These are phyloP conservation scores for Fusarium chuoi DNA, from an alignment of 2,329 filamentous ascomycete species.

Conservation along the genomic window DNA sequence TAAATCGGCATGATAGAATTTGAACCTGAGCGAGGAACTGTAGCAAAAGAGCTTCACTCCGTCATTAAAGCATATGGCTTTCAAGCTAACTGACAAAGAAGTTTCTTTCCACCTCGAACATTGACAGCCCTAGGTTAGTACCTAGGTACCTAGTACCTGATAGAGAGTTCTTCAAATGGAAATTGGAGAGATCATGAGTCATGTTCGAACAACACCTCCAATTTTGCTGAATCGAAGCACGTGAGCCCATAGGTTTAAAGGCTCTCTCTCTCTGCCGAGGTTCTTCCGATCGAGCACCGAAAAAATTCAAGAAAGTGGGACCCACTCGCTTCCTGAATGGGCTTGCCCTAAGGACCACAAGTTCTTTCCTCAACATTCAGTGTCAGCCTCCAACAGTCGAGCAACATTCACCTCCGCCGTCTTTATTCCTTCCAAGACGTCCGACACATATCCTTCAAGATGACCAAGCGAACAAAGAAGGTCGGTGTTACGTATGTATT, in stretches of 20 bases:
- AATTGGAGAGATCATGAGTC: constrained; percentile 12
- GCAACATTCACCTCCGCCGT: constrained; percentile 47
- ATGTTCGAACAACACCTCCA: background rate
- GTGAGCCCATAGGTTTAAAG: background rate
- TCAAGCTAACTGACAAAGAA: background rate
- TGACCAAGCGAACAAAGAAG: constrained; percentile 97
- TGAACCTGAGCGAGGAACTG: background rate
- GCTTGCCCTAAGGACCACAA: constrained; percentile 56
- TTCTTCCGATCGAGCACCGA: constrained; percentile 56
- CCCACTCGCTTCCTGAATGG: constrained; percentile 49
- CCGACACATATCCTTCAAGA: constrained; percentile 68
- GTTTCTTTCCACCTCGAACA: background rate
- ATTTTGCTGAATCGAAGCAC: background rate
- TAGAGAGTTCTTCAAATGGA: background rate
- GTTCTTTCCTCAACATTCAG: constrained; percentile 47
- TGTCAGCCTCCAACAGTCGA: constrained; percentile 46
- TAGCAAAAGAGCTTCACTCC: background rate
- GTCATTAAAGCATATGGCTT: background rate
- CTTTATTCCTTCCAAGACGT: constrained; percentile 49
- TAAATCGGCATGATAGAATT: background rate
- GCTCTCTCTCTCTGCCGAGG: constrained; percentile 67
- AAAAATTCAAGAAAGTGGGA: constrained; percentile 37
- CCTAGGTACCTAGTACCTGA: no score
- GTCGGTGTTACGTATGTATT: constrained; percentile 83
- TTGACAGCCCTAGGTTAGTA: background rate